Evolutionary conservation across 495 filamentous ascomycete species (phyloP).

Genomic region (Physcia stellaris): DNA sequence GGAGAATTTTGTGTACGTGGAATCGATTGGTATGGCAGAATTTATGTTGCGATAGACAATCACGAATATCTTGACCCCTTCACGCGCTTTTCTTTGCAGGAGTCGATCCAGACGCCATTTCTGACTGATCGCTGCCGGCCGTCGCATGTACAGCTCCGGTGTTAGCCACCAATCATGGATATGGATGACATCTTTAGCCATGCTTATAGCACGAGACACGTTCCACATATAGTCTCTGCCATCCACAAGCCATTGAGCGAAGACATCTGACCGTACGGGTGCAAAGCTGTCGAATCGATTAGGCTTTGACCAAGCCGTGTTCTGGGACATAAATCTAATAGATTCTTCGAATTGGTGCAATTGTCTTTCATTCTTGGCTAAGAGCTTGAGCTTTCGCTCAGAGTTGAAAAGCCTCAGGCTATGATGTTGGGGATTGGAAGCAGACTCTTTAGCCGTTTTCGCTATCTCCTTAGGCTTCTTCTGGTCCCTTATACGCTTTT

Average conservation of each 20-base stretch:
- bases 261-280: constrained; percentile 70
- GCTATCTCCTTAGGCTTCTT: constrained; percentile 54
- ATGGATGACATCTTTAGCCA: constrained; percentile 96
- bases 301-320: constrained; percentile 63
- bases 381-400: constrained; percentile 78
- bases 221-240: constrained; percentile 99
- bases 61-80: constrained; percentile 96
- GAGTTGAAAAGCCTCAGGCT: constrained; percentile 70
- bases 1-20: constrained; percentile 97
- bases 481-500: constrained; percentile 40
- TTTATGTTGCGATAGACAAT: constrained; percentile 99
- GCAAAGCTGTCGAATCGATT: constrained; percentile 93
- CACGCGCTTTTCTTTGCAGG: constrained; percentile 81
- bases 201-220: constrained; percentile 89
- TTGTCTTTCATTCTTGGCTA: constrained; percentile 81
- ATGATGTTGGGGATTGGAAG: constrained; percentile 67
- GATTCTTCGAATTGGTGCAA: constrained; percentile 89
- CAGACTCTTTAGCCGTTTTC: constrained; percentile 43
- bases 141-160: constrained; percentile 89
- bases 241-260: constrained; percentile 95
- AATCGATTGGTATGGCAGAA: constrained; percentile 94
- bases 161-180: constrained; percentile 99
- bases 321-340: constrained; percentile 67
- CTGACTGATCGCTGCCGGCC: constrained; percentile 91
- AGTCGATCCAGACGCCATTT: constrained; percentile 96